Evolutionary conservation across 2,329 filamentous ascomycete genomes (phyloP), one percentile per base, ranked within the genome.

Genomic region (Apiospora arundinis): DNA sequence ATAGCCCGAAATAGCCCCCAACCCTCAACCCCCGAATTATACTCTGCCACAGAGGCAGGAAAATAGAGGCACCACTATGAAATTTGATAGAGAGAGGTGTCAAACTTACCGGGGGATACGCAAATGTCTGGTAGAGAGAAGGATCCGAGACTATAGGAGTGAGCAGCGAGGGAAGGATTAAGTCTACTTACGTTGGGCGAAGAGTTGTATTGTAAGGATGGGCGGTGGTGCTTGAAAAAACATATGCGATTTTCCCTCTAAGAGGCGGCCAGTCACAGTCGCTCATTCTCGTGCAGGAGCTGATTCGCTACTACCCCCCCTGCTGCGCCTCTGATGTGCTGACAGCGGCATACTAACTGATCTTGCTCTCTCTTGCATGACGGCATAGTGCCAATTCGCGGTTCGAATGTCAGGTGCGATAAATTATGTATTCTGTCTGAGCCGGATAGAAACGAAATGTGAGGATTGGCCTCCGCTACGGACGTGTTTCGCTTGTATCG

Each of bases 251-350:
- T n/a, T n/a, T n/a, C n/a, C n/a, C n/a, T n/a, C n/a, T n/a, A n/a
- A n/a, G n/a, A n/a, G n/a, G n/a, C 42, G 32, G 28, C 52, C 49
- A 56, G 25, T 56, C 49, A 56, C 14, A 56, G 25, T 56, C 12
- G 49, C 25, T 56, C 25, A 14, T 56, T 60, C 6, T 60, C 28
- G 25, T n/a, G 18, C 4, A 63, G 16, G 56, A 63, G 18, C 56
- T 63, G 56, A 63, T 63, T 63, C 56, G 56, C 56, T 40, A 40
- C n/a, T 63, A 12, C 2, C 32, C n/a, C 32, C 18, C 18, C 32
- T 63, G 56, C 56, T 40, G 56, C 56, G 56, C 56, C 56, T 40
- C 18, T 63, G 28, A 40, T 63, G 56, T 63, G 56, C 56, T 63
- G 56, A 63, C 56, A 40, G 56, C 56, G 9, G 32, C 56, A 63